Conservation (phyloP, 148 eudicot genomes). For the Simmondsia chinensis region DNA sequence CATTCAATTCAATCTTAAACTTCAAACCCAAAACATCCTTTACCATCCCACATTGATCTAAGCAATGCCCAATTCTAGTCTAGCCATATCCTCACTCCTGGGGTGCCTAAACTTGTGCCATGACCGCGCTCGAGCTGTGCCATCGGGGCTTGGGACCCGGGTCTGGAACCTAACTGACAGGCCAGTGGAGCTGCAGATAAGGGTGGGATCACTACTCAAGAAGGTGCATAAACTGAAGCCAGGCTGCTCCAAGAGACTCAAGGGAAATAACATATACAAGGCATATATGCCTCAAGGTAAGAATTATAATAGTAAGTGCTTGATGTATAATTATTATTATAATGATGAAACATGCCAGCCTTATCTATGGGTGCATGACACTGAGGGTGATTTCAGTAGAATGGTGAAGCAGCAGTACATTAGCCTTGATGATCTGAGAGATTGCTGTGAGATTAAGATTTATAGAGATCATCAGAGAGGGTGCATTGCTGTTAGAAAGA, state of each 20-base stretch:
- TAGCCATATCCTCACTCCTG: constrained; percentile 31
- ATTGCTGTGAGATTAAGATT: constrained; percentile 69
- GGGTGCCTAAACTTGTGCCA: constrained; percentile 52
- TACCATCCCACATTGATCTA: neutral
- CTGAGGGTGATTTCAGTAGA: constrained; percentile 49
- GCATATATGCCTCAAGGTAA: constrained; percentile 47
- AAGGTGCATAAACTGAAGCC: constrained; percentile 65
- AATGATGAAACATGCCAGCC: constrained; percentile 72
- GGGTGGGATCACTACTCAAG: constrained; percentile 66
- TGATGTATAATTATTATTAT: constrained; percentile 39
- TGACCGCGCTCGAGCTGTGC: constrained; percentile 27
- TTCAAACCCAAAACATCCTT: neutral
- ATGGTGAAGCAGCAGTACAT: constrained; percentile 85
- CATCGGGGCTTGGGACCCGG: constrained; percentile 40
- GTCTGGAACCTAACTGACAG: constrained; percentile 59
- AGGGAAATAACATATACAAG: constrained; percentile 59
- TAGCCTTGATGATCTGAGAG: constrained; percentile 78
- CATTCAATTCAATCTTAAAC: too few relatives aligned
- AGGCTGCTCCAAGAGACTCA: constrained; percentile 61
- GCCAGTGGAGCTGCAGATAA: constrained; percentile 67
- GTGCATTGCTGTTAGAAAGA: constrained; percentile 60
- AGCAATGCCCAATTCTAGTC: constrained; percentile 29
- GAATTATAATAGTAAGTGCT: constrained; percentile 5
- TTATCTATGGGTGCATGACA: constrained; percentile 75
- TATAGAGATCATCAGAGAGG: constrained; percentile 75